Evolutionary conservation across 2,329 filamentous ascomycete species (phyloP).

Genomic region (Penicillium janthinellum): DNA sequence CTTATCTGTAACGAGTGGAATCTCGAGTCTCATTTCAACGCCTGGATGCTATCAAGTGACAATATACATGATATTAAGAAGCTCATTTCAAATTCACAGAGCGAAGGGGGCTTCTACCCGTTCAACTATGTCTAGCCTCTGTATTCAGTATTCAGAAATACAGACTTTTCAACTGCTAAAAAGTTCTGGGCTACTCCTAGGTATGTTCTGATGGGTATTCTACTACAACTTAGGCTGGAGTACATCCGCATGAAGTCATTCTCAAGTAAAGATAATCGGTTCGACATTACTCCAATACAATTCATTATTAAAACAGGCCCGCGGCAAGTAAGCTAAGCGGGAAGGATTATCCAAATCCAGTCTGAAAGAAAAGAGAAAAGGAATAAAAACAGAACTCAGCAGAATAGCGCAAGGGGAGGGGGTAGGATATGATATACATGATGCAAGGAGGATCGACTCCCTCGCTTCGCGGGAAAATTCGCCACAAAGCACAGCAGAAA

Average conservation of each 20-base stretch:
- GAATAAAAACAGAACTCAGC: neutral
- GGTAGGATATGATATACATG: conserved; percentile 24
- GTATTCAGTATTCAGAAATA: too few relatives aligned
- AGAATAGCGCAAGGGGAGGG: conserved; percentile 8
- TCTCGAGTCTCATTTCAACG: too few relatives aligned
- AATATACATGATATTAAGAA: too few relatives aligned
- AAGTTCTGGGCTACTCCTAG: too few relatives aligned
- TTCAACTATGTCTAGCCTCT: too few relatives aligned
- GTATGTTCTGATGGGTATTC: too few relatives aligned
- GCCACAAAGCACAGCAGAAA: conserved; percentile 22
- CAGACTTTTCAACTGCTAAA: too few relatives aligned
- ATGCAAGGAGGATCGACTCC: conserved; percentile 25
- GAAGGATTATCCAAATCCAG: conserved; percentile 12
- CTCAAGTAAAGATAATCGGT: neutral
- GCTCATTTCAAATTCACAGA: too few relatives aligned
- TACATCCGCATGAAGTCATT: neutral
- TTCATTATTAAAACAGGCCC: conserved; percentile 27
- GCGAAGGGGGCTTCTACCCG: too few relatives aligned
- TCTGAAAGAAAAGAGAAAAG: neutral
- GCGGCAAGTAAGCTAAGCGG: conserved; percentile 12
- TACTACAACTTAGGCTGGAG: neutral
- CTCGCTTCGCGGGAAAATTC: conserved; percentile 16
- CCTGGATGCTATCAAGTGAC: too few relatives aligned
- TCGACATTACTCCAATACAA: conserved; percentile 10
- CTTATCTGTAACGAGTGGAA: too few relatives aligned